A percentile compares a stretch with the other conserved stretches of the same genome.
phyloP scores from a whole-genome alignment of 1,284 basidiomycete species.

The Rhodotorula sp. region DNA sequence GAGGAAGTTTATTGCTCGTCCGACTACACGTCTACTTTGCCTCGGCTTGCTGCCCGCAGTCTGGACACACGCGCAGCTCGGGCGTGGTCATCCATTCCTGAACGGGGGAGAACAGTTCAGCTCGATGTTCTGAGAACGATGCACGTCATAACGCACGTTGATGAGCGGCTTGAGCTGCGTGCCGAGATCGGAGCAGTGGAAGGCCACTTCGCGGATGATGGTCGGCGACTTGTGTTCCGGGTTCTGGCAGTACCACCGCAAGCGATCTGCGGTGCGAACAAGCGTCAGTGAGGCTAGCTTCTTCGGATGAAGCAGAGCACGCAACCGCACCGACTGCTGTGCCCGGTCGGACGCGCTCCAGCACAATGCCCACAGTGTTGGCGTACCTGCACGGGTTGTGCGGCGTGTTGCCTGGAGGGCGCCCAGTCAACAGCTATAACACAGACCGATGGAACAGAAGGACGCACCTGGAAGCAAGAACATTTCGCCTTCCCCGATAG shows the following conservation, averaged over 20 bases:
- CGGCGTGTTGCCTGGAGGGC: slow-evolving; percentile 75
- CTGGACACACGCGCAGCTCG: slow-evolving; percentile 65
- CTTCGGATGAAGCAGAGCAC: neutral
- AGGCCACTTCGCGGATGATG: slow-evolving; percentile 79
- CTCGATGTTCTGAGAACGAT: too few species aligned
- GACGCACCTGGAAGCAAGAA: slow-evolving; percentile 81
- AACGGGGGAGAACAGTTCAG: neutral
- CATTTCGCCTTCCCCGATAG: slow-evolving; percentile 93
- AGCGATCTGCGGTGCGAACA: slow-evolving; percentile 64
- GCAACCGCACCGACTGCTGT: slow-evolving; percentile 53
- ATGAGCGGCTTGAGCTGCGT: slow-evolving; percentile 93
- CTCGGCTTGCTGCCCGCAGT: slow-evolving; percentile 68
- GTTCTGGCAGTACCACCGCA: slow-evolving; percentile 91
- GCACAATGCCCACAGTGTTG: slow-evolving; percentile 89
- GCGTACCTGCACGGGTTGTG: slow-evolving; percentile 91
- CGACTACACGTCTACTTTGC: slow-evolving; percentile 55
- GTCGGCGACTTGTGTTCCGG: slow-evolving; percentile 68
- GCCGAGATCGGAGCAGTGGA: slow-evolving; percentile 88
- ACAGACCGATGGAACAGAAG: neutral
- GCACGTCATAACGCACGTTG: slow-evolving; percentile 50
- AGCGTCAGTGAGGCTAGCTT: neutral
- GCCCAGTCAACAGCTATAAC: neutral
- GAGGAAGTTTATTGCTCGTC: too few species aligned
- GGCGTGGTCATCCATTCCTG: slow-evolving; percentile 65
- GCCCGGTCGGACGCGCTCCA: slow-evolving; percentile 81